Base-by-base conservation (phyloP, 345 rosid genomes). In the Eucalyptus caleyi region DNA sequence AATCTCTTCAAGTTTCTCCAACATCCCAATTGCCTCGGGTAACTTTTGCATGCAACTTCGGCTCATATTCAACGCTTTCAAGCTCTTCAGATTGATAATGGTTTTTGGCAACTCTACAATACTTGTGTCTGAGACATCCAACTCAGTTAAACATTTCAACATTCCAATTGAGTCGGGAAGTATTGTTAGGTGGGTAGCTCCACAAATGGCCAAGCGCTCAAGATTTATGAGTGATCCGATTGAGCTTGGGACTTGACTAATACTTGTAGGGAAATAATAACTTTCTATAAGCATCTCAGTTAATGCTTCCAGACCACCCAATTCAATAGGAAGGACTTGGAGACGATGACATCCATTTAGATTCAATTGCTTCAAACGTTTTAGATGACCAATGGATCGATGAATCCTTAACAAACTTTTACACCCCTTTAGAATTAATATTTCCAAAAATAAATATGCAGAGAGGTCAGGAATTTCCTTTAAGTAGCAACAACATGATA, bases 11-110 rank as follows among this genome's bases (percentile, higher is more conserved):
- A 56, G 62, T 10, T 56, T 56, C 62, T 24, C 62, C 2, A 56
- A 9, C 30, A 24, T 24, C 30, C 30, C 62, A 24, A 56, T 1
- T 23, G 62, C 3, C 62, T 56, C 30, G 13, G 62, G 62, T 24
- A 56, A 56, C 6, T 24, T 24, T 56, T 24, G 62, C 1, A 56
- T 24, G 30, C 1, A 11, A 56, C 6, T 56, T 0, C 0, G 0
- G 30, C 11, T 56, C 30, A 56, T 2, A 11, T 56, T 56, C 62
- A 56, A 56, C 2, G 26, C 30, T 56, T 56, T 56, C 30, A 24
- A 56, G 62, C 6, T 56, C 30, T 56, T 24, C 24, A 24, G 13
- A 56, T 56, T 56, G 30, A 56, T 26, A 56, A 56, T 56, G 1
- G 30, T 10, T 23, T 56, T 56, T 24, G 62, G 30, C 14, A 56